Conservation (phyloP, 257 asterid genomes). For the Solanum virginianum region DNA sequence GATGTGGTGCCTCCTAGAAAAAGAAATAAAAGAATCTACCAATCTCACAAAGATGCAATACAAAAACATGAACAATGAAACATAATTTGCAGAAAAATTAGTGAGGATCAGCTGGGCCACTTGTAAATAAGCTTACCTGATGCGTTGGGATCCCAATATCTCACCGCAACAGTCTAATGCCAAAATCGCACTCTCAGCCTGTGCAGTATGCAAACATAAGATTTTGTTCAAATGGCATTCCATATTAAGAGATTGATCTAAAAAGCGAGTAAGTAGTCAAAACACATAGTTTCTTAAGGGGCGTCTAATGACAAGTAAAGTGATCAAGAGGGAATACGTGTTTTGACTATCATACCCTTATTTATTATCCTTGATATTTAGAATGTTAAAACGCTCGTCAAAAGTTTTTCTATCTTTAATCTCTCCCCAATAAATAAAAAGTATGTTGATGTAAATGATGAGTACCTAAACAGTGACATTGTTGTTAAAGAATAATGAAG, state of each 20-base stretch:
- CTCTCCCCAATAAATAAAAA: not conserved
- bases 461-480: not conserved
- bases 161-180: slow-evolving; percentile 91
- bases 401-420: not conserved
- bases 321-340: not conserved
- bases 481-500: not conserved
- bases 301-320: not conserved
- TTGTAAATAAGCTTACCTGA: slow-evolving; percentile 37
- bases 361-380: not conserved
- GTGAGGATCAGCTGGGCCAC: not conserved
- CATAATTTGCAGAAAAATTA: not conserved
- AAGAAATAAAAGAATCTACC: not conserved
- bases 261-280: not conserved
- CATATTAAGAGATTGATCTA: not conserved
- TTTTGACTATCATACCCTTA: not conserved
- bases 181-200: slow-evolving; percentile 89
- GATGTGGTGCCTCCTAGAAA: not conserved
- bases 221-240: not conserved
- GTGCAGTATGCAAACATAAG: slow-evolving; percentile 5
- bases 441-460: not conserved
- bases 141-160: slow-evolving; percentile 67
- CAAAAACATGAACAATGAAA: not conserved
- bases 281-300: not conserved
- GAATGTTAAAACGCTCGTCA: not conserved
- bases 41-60: not conserved